Conservation (phyloP, 2,329 filamentous ascomycete genomes). For the Colletotrichum sp. region DNA sequence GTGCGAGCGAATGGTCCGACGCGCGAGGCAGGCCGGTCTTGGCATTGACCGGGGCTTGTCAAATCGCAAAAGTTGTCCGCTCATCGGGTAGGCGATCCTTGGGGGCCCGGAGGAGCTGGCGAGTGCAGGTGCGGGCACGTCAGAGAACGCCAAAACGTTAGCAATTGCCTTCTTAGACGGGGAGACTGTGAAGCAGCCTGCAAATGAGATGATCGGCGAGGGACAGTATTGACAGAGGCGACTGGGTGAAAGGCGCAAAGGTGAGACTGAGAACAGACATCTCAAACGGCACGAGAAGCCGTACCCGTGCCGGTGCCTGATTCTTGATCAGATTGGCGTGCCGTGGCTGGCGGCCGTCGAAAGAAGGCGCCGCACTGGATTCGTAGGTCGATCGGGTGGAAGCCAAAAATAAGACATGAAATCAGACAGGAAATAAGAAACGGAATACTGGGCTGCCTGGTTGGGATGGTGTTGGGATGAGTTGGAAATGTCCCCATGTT, state of each 20-base stretch:
- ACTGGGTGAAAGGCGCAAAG: not conserved
- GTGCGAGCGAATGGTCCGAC: not conserved
- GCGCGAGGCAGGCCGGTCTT: not conserved
- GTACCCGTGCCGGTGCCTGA: not conserved
- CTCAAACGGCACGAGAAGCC: not conserved
- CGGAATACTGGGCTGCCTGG: not conserved
- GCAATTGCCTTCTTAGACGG: no score
- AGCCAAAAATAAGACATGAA: not conserved
- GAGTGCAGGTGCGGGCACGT: not conserved
- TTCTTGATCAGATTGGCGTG: not conserved
- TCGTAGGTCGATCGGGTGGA: not conserved
- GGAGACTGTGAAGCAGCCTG: not conserved
- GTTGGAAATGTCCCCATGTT: not conserved
- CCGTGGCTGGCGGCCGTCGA: not conserved
- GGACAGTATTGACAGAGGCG: not conserved
- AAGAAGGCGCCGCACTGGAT: not conserved
- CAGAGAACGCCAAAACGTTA: not conserved
- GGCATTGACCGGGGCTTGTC: not conserved
- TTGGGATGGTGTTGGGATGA: not conserved
- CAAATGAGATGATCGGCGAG: not conserved
- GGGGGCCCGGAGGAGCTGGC: not conserved
- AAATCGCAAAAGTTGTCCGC: not conserved
- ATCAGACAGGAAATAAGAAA: slow-evolving; percentile 9
- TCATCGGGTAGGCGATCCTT: not conserved
- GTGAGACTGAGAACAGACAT: not conserved